Evolutionary conservation across 495 filamentous ascomycete genomes (phyloP), one percentile per base, ranked within the genome.

Genomic region (Aspergillus sclerotiicarbonarius): DNA sequence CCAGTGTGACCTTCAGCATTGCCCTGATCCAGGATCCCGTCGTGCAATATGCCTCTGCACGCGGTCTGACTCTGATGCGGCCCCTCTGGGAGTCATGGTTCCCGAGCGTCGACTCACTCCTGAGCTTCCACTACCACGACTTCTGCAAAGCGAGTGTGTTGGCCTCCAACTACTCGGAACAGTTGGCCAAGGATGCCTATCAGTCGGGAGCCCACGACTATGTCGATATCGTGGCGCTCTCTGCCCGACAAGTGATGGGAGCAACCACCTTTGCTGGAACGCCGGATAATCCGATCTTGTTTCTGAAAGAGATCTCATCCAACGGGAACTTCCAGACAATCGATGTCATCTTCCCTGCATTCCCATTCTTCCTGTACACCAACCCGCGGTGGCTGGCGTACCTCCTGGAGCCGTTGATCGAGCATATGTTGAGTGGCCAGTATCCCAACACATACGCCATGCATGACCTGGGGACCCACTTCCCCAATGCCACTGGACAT

Each of bases 281-380:
- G 4, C 89, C 88, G 0, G 87, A 93, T 3, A 77, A 86, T 58
- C 91, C 92, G 0, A 83, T 96, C 49, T 68, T 98, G 9, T 96
- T 96, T 71, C 72, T 96, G 56, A 98, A 98, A 70, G 93, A 98
- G 70, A 98, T 98, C 54, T 95, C 90, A 2, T 94, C 90, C 3
- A 90, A 96, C 65, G 93, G 93, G 3, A 96, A 98, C 67, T 89
- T 87, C 74, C 92, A 98, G 64, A 98, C 93, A 1, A 91, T 98
- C 30, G 93, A 98, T 77, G 91, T 98, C 66, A 96, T 98, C 65
- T 98, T 96, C 80, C 93, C 93, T 0, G 80, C 91, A 0, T 96
- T 92, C 71, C 90, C 93, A 0, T 98, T 96, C 79, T 96, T 96
- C 77, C 63, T 96, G 41, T 98, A 98, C 65, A 96, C 92, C 33